A percentile compares a stretch with the other conserved stretches of the same genome.
Evolutionary conservation across 108 stramenopile genomes (phyloP).

Genomic region (Nitzschia sp.): DNA sequence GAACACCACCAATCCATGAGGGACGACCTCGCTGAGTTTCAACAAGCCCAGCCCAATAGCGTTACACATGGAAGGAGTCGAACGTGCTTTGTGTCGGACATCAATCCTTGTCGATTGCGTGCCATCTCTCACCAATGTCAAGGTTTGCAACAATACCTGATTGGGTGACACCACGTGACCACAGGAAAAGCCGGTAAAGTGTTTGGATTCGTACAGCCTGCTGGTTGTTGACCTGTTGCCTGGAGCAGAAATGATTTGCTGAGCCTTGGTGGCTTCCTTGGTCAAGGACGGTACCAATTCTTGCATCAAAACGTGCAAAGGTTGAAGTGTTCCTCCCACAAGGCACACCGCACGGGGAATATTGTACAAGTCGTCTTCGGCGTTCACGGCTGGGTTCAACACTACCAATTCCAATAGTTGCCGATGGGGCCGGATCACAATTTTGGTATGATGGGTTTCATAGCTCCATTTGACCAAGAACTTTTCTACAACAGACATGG

Average conservation of each 20-base stretch:
- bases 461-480: conserved; percentile 68
- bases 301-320: conserved; percentile 81
- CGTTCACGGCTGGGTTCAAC: conserved; percentile 82
- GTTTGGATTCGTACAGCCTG: conserved; percentile 3
- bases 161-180: conserved; percentile 87
- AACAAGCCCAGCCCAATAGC: conserved; percentile 84
- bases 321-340: conserved; percentile 96
- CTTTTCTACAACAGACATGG: conserved; percentile 76
- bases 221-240: conserved; percentile 12
- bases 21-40: conserved; percentile 64
- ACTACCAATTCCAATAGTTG: conserved; percentile 63
- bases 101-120: conserved; percentile 59
- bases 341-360: conserved; percentile 90
- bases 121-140: conserved; percentile 33
- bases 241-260: conserved; percentile 22
- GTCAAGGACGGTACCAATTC: conserved; percentile 71
- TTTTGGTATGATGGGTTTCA: conserved; percentile 62
- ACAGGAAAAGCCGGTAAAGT: conserved; percentile 85
- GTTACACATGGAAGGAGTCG: conserved; percentile 50
- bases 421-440: conserved; percentile 46
- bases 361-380: conserved; percentile 65
- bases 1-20: conserved; percentile 93
- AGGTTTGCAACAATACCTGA: conserved; percentile 53
- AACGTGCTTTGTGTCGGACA: conserved; percentile 74
- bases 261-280: conserved; percentile 47